A percentile compares a stretch with the other conserved stretches of the same genome.
phyloP scores from a whole-genome alignment of 176 grass and related monocot genomes.

The Neostapfia colusana region DNA sequence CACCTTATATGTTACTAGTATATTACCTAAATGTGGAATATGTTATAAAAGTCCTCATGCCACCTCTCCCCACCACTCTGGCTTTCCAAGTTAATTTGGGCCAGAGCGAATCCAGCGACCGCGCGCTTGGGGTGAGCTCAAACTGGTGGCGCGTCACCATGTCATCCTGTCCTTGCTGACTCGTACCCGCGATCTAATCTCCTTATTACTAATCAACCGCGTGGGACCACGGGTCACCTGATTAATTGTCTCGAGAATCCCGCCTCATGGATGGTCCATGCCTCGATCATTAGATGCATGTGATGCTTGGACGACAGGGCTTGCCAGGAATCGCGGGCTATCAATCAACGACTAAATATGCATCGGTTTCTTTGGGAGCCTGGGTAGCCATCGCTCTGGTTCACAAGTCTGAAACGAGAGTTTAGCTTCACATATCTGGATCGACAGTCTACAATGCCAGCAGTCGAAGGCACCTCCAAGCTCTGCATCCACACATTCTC shows the following conservation, averaged over 20 bases:
- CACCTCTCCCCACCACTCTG: too few species aligned
- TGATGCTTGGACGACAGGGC: not conserved
- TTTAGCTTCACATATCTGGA: too few species aligned
- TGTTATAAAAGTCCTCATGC: too few species aligned
- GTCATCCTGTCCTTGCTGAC: not conserved
- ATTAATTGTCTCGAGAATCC: not conserved
- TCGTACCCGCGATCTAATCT: not conserved
- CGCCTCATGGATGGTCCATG: conserved; percentile 6
- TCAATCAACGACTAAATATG: not conserved
- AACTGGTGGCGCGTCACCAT: not conserved
- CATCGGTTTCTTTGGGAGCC: not conserved
- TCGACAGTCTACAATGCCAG: too few species aligned
- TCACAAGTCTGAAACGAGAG: not conserved
- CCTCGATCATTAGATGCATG: not conserved
- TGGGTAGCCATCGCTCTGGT: conserved; percentile 24
- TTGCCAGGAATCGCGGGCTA: too few species aligned
- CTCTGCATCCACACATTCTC: not conserved
- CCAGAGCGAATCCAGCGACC: too few species aligned
- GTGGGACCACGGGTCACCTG: not conserved
- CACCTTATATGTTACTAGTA: too few species aligned
- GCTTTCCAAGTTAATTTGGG: too few species aligned
- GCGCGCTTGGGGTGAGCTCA: too few species aligned
- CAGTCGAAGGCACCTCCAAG: too few species aligned
- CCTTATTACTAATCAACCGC: not conserved
- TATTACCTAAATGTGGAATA: too few species aligned